A percentile compares a stretch with the other conserved stretches of the same genome.
phyloP scores from a whole-genome alignment of 2,329 filamentous ascomycete genomes.

The Pseudogymnoascus sp. region DNA sequence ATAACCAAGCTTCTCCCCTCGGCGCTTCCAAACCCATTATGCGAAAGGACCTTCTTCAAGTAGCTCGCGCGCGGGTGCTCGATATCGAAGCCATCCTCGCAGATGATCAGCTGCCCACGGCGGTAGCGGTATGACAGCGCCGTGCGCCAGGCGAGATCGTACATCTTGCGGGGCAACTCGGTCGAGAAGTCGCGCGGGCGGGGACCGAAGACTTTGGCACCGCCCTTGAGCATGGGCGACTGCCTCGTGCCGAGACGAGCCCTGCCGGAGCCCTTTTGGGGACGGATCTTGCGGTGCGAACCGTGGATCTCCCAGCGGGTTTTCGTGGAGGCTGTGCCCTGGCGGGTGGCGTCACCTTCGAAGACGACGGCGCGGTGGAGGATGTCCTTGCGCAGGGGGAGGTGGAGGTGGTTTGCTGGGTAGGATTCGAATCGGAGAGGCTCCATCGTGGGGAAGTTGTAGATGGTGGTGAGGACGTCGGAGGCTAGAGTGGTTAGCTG shows the following conservation, averaged over 20 bases:
- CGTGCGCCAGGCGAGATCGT: conserved; percentile 91
- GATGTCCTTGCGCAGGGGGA: conserved; percentile 83
- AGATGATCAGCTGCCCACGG: conserved; percentile 77
- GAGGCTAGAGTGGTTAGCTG: conserved; percentile 34
- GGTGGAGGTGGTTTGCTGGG: conserved; percentile 71
- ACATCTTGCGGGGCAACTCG: conserved; percentile 75
- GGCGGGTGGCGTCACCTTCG: conserved; percentile 81
- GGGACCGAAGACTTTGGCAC: conserved; percentile 85
- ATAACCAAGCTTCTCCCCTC: conserved; percentile 70
- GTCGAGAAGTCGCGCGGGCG: conserved; percentile 87
- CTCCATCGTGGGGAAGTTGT: conserved; percentile 84
- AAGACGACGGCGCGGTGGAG: conserved; percentile 87
- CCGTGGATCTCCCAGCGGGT: conserved; percentile 77
- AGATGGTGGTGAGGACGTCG: conserved; percentile 75
- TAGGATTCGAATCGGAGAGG: conserved; percentile 71
- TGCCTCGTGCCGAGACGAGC: conserved; percentile 77
- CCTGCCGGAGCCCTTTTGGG: conserved; percentile 77
- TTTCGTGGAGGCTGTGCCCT: conserved; percentile 78
- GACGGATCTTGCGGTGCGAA: conserved; percentile 70
- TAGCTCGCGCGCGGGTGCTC: conserved; percentile 43
- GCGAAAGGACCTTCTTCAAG: conserved; percentile 59
- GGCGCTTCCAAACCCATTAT: conserved; percentile 60
- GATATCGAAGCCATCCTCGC: conserved; percentile 71
- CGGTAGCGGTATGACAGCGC: conserved; percentile 87
- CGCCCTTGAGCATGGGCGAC: conserved; percentile 73